These are phyloP conservation scores for Myrmaecium sp. DNA, from an alignment of 2,329 filamentous ascomycete genomes.

Conservation along the genomic window DNA sequence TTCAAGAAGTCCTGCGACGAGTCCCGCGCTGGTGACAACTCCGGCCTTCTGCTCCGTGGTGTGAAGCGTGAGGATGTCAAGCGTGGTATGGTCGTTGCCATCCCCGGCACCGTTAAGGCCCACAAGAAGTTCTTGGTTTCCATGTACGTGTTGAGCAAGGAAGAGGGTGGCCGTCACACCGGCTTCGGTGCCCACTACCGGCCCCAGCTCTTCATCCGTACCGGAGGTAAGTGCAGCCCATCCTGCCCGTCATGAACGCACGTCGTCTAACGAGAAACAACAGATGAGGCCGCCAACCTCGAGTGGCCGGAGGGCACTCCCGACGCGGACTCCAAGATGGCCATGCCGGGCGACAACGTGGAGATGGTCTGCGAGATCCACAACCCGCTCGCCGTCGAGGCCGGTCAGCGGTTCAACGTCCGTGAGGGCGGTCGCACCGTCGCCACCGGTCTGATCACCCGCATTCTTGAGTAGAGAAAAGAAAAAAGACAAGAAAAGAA, in stretches of 20 bases:
- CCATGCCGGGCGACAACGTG: slow-evolving; percentile 97
- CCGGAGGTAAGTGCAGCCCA: slow-evolving; percentile 65
- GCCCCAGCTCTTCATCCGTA: slow-evolving; percentile 90
- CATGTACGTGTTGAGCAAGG: slow-evolving; percentile 93
- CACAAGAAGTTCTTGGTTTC: slow-evolving; percentile 87
- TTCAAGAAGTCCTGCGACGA: slow-evolving; percentile 99
- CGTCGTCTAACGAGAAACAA: slow-evolving; percentile 1
- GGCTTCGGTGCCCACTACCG: slow-evolving; percentile 94
- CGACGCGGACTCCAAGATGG: slow-evolving; percentile 56
- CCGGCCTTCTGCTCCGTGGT: slow-evolving; percentile 87
- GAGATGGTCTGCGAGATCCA: slow-evolving; percentile 88
- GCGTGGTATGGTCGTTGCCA: slow-evolving; percentile 86
- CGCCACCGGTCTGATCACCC: slow-evolving; percentile 22
- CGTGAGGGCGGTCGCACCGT: slow-evolving; percentile 71
- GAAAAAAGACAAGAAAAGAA: no score
- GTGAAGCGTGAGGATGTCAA: slow-evolving; percentile 86
- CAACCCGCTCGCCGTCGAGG: slow-evolving; percentile 73
- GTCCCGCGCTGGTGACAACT: slow-evolving; percentile 94
- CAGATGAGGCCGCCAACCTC: slow-evolving; percentile 54
- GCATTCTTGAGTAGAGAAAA: slow-evolving; percentile 15
- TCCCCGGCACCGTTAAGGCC: slow-evolving; percentile 69
- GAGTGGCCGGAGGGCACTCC: slow-evolving; percentile 73
- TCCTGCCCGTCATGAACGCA: background rate
- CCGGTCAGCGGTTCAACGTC: slow-evolving; percentile 92
- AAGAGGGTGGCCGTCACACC: slow-evolving; percentile 93